A percentile compares a stretch with the other conserved stretches of the same genome.
These are phyloP conservation scores for Syncephalis plumigaleata DNA, from an alignment of 371 early-diverging fungal genomes.

Conservation along the genomic window DNA sequence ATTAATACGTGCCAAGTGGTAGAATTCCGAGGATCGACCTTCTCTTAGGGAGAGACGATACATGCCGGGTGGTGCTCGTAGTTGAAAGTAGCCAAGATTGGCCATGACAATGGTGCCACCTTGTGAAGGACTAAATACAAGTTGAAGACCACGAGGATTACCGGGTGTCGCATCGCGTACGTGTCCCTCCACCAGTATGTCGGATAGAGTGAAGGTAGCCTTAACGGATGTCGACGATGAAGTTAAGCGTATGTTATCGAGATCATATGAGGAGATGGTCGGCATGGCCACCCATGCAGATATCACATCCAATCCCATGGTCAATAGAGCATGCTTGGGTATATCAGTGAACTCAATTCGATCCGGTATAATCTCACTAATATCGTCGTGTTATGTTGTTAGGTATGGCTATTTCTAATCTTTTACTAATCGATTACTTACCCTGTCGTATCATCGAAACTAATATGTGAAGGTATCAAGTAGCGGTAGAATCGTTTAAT, in stretches of 20 bases:
- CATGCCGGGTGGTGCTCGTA: constrained; percentile 80
- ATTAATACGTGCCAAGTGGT: constrained; percentile 46
- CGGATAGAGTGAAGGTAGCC: constrained; percentile 61
- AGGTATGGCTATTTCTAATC: no score
- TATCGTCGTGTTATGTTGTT: no score
- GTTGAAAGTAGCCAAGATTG: constrained; percentile 87
- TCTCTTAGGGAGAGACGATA: constrained; percentile 65
- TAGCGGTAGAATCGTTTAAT: constrained; percentile 79
- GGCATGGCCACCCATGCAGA: constrained; percentile 81
- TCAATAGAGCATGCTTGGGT: constrained; percentile 61
- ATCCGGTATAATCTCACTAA: constrained; percentile 13
- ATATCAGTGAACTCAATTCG: constrained; percentile 49
- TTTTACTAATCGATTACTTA: constrained; percentile 5
- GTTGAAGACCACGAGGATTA: constrained; percentile 73
- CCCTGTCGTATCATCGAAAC: constrained; percentile 34
- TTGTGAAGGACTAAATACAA: constrained; percentile 48
- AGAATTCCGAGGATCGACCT: constrained; percentile 66
- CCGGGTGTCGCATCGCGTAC: constrained; percentile 42
- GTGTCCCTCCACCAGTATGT: constrained; percentile 80
- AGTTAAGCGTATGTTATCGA: constrained; percentile 72
- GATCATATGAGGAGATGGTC: constrained; percentile 58
- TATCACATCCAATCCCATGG: constrained; percentile 69
- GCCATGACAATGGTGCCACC: constrained; percentile 93
- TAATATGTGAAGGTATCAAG: constrained; percentile 38
- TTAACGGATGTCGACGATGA: constrained; percentile 28